Percentiles rank a stretch among this genome's conserved stretches.
These are phyloP conservation scores for Fragaria iinumae DNA, from an alignment of 306 rosid species.

Conservation along the genomic window DNA sequence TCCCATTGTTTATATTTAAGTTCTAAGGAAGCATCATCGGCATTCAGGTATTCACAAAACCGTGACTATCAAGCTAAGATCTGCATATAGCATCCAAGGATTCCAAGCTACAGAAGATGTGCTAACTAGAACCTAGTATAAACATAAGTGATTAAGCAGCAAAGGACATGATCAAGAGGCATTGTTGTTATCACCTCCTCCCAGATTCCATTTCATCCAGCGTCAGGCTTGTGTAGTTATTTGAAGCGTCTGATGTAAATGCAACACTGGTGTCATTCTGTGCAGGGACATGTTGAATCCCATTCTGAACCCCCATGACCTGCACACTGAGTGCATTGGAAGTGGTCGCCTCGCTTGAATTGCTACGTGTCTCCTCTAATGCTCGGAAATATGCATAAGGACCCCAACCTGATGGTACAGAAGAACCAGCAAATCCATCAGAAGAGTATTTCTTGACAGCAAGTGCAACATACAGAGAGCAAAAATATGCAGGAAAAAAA, in stretches of 20 bases:
- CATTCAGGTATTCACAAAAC: neutral
- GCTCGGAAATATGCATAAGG: slow-evolving; percentile 83
- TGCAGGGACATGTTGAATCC: slow-evolving; percentile 23
- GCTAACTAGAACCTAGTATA: slow-evolving; percentile 1
- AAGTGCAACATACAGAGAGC: neutral
- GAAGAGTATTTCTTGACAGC: neutral
- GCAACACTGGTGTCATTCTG: slow-evolving; percentile 22
- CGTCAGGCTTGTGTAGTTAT: slow-evolving; percentile 26
- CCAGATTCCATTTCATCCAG: slow-evolving; percentile 66
- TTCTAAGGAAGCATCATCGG: neutral
- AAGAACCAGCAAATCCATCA: slow-evolving; percentile 6
- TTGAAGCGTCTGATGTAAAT: neutral
- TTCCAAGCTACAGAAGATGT: neutral
- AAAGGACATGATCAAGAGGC: neutral
- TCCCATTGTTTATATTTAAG: neutral
- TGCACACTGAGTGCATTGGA: slow-evolving; percentile 23
- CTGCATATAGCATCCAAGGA: neutral
- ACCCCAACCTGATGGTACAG: slow-evolving; percentile 70
- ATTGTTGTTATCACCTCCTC: slow-evolving; percentile 27
- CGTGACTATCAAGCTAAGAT: neutral
- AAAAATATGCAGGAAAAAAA: neutral
- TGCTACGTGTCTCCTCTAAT: slow-evolving; percentile 44
- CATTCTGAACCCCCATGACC: slow-evolving; percentile 23
- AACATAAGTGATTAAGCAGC: neutral
- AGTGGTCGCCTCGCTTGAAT: slow-evolving; percentile 14